Evolutionary conservation across 2,329 filamentous ascomycete genomes (phyloP), one percentile per base, ranked within the genome.

Genomic region (Pseudocercospora pini-densiflorae): DNA sequence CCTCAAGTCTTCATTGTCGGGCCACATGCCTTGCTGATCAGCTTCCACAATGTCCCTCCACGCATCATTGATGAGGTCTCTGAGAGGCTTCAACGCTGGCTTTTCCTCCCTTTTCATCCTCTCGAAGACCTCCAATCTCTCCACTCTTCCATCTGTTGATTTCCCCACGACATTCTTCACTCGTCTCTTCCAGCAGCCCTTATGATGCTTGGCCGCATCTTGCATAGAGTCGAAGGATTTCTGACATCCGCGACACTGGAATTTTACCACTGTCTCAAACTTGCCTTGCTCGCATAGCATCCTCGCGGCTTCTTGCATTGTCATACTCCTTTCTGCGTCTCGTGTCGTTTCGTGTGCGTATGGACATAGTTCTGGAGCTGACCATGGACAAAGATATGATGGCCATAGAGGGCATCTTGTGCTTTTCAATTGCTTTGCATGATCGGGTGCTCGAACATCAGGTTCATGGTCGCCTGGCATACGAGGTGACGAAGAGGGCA

Each of bases 91-190:
- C 51, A 51, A 51, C 4, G 16, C 8, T 10, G 12, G 10, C 27
- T 23, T 27, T 19, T 55, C 24, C 24, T 51, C 33, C 16, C 12
- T 53, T 24, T n/a, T 47, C 36, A 49, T 29, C 12, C 23, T 47
- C 40, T 51, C 59, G 14, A 61, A 31, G 29, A 53, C 31, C 23
- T 45, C 87, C 63, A 79, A 79, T 21, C 24, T 16, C 1, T 55
- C 51, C 2, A 16, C 24, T 9, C 24, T 27, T 16, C 24, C 51
- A 5, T 31, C 27, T 19, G 16, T 2, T 27, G 8, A 19, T 9
- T 33, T n/a, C 12, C 51, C 24, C 51, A 29, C 16, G 5, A 51
- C 19, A 10, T 12, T 51, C 47, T 51, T 23, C 1, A 27, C 10
- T 5, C 24, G 21, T 27, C 47, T 23, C 47, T 27, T 51, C 21